Percentiles rank a stretch among this genome's conserved stretches.
Evolutionary conservation across 345 rosid genomes (phyloP).

Genomic region (Murraya paniculata): DNA sequence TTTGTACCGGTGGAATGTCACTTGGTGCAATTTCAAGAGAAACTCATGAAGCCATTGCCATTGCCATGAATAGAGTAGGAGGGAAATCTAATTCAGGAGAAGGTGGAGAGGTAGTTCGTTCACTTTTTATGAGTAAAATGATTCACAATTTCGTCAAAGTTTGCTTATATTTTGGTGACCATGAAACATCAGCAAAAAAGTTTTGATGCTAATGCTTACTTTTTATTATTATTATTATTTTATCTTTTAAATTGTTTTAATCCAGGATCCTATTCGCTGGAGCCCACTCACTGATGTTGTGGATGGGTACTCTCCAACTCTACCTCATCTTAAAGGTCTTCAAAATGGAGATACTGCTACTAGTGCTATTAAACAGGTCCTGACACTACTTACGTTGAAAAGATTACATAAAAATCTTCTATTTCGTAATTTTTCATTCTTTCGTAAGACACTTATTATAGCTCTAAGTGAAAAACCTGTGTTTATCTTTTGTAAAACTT

Average conservation of each 20-base stretch:
- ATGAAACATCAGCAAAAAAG: background rate
- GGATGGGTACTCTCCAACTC: constrained; percentile 94
- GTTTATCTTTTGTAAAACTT: background rate
- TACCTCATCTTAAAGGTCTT: constrained; percentile 99
- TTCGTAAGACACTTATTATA: background rate
- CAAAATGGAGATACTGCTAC: constrained; percentile 99
- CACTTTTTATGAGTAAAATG: background rate
- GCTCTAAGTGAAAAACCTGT: background rate
- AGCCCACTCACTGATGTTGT: constrained; percentile 88
- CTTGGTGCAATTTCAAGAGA: constrained; percentile 99
- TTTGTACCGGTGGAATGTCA: constrained; percentile 99
- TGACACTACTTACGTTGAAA: constrained; percentile 15
- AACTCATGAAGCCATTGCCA: constrained; percentile 98
- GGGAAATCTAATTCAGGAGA: constrained; percentile 98
- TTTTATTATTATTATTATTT: background rate
- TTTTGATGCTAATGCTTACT: background rate
- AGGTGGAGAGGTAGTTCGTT: constrained; percentile 90
- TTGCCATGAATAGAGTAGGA: constrained; percentile 96
- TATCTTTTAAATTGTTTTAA: background rate
- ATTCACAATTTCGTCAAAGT: background rate
- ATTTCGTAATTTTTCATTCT: background rate
- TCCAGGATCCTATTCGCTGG: constrained; percentile 97
- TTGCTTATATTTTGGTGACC: background rate
- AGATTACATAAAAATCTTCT: background rate
- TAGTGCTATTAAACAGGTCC: constrained; percentile 98